These are phyloP conservation scores for Neopestalotiopsis sp. DNA, from an alignment of 2,329 filamentous ascomycete species.

Conservation along the genomic window DNA sequence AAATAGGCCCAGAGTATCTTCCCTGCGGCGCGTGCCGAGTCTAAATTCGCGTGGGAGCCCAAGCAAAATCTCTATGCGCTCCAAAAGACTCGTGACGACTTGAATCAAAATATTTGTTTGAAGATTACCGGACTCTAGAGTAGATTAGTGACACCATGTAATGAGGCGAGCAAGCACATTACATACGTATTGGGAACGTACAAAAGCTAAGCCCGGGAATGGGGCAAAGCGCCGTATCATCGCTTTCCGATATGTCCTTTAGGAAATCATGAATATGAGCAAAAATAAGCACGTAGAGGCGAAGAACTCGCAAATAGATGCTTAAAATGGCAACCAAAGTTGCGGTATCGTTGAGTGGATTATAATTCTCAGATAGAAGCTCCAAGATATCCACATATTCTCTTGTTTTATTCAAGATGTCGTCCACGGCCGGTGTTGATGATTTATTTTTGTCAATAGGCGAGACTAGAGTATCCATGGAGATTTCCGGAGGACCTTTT, in stretches of 20 bases:
- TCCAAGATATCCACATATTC: slow-evolving; percentile 5
- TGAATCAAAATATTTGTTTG: slow-evolving; percentile 14
- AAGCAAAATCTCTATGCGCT: neutral
- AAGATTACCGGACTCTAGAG: slow-evolving; percentile 11
- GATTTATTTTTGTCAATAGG: neutral
- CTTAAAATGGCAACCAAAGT: slow-evolving; percentile 5
- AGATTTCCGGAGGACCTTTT: neutral
- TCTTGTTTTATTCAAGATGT: slow-evolving; percentile 3
- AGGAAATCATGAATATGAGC: neutral
- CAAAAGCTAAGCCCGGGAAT: neutral
- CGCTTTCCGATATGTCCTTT: neutral
- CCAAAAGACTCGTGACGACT: slow-evolving; percentile 3
- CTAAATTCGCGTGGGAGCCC: slow-evolving; percentile 9
- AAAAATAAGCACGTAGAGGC: neutral
- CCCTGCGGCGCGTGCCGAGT: neutral
- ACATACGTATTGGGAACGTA: neutral
- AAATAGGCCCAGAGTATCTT: neutral
- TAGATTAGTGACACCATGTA: neutral
- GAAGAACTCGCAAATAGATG: slow-evolving; percentile 1
- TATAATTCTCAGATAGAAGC: neutral
- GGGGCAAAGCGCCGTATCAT: neutral
- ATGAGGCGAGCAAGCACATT: neutral
- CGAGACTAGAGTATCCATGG: neutral
- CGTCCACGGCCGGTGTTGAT: neutral
- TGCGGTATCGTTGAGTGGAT: neutral